These are phyloP conservation scores for Cladosporium sp. DNA, from an alignment of 2,329 filamentous ascomycete species.

Conservation along the genomic window DNA sequence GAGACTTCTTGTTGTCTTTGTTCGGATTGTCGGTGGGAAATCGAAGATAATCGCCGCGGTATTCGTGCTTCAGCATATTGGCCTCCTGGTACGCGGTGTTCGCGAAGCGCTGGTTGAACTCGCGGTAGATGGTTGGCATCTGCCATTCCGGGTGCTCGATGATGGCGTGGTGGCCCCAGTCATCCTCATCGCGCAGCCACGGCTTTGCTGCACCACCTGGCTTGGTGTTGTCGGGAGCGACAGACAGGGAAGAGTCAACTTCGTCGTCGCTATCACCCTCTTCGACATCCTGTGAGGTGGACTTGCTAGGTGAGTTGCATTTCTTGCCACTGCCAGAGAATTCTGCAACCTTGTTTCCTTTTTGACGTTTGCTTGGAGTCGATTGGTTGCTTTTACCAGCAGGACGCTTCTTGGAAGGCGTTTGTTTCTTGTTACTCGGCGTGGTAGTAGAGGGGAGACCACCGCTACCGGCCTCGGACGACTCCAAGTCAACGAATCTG, in stretches of 20 bases:
- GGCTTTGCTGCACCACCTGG: not conserved
- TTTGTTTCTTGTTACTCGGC: too few relatives aligned
- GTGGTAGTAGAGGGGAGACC: too few relatives aligned
- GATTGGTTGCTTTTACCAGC: too few relatives aligned
- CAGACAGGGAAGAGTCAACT: not conserved
- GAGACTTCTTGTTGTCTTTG: not conserved
- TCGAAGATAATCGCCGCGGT: not conserved
- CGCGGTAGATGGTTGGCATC: constrained; percentile 3
- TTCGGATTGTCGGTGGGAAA: not conserved
- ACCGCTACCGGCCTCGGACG: too few relatives aligned
- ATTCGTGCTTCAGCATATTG: not conserved
- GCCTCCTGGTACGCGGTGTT: constrained; percentile 1
- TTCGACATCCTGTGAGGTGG: not conserved
- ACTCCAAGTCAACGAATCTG: too few relatives aligned
- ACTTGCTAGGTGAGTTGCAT: not conserved
- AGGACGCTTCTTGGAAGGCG: too few relatives aligned
- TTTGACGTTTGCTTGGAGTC: not conserved
- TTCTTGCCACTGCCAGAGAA: too few relatives aligned
- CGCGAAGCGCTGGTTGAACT: not conserved
- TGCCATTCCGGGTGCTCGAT: not conserved
- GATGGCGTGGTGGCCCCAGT: not conserved
- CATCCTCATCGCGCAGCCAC: constrained; percentile 8
- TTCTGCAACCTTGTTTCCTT: too few relatives aligned
- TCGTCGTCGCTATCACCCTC: not conserved
- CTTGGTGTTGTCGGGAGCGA: not conserved